Evolutionary conservation across 768 basidiomycete genomes (phyloP).

Genomic region (Agaricus sinodeliciosus): DNA sequence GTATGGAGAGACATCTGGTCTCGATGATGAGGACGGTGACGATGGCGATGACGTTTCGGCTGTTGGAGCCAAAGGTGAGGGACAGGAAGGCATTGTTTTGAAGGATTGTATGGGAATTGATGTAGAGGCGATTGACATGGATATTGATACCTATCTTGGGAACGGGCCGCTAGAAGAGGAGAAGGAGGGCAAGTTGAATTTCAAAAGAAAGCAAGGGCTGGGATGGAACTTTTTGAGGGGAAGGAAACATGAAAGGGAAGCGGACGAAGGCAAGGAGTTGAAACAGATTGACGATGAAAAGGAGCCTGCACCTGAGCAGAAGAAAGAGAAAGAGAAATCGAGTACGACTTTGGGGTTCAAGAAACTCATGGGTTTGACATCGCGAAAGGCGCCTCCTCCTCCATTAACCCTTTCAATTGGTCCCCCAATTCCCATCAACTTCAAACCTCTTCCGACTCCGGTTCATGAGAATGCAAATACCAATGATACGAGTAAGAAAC

Average conservation of each 20-base stretch:
- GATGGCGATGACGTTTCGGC: neutral
- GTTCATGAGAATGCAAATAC: constrained; percentile 1
- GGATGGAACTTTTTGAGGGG: constrained; percentile 6
- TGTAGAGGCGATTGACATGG: constrained; percentile 32
- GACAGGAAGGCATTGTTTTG: constrained; percentile 9
- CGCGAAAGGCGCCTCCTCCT: constrained; percentile 6
- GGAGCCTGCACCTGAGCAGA: constrained; percentile 15
- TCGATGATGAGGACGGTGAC: neutral
- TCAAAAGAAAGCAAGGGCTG: constrained; percentile 1
- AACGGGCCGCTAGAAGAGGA: neutral
- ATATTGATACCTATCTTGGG: constrained; percentile 14
- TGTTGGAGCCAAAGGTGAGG: constrained; percentile 9
- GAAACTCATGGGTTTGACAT: constrained; percentile 25
- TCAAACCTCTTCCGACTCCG: constrained; percentile 1
- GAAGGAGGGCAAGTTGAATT: neutral
- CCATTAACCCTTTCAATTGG: constrained; percentile 5
- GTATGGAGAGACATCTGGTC: neutral
- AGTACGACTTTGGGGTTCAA: constrained; percentile 19
- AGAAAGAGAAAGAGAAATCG: constrained; percentile 14
- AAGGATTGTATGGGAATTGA: constrained; percentile 24
- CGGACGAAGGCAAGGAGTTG: neutral
- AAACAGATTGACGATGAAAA: constrained; percentile 13
- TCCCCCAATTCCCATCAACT: neutral
- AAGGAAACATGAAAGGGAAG: constrained; percentile 1
- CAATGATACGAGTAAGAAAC: constrained; percentile 11